Evolutionary conservation across 768 basidiomycete species (phyloP).

Genomic region (Macrolepiota albuminosa): DNA sequence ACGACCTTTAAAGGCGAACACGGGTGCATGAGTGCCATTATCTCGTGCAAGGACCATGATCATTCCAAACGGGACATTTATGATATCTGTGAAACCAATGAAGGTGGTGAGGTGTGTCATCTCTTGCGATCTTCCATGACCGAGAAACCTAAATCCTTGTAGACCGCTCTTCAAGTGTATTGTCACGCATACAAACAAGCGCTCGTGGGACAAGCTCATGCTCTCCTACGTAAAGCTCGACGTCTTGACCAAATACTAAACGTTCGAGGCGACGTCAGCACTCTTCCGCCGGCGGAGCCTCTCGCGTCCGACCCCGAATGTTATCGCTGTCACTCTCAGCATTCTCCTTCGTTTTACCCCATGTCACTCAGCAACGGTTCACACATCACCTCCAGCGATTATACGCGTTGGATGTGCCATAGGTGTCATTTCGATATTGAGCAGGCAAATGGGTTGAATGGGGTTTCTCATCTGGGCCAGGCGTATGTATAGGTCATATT

Average conservation of each 20-base stretch:
- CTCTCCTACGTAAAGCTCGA: constrained; percentile 82
- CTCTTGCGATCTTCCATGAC: background rate
- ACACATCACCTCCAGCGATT: background rate
- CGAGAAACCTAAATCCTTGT: constrained; percentile 4
- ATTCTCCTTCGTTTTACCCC: constrained; percentile 73
- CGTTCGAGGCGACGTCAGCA: constrained; percentile 32
- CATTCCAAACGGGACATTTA: constrained; percentile 62
- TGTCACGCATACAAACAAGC: constrained; percentile 83
- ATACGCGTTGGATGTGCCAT: constrained; percentile 37
- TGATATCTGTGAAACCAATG: constrained; percentile 82
- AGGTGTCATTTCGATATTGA: constrained; percentile 38
- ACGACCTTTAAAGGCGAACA: constrained; percentile 75
- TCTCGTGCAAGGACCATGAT: constrained; percentile 79
- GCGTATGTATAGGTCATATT: background rate
- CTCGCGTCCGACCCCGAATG: constrained; percentile 43
- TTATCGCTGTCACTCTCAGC: constrained; percentile 58
- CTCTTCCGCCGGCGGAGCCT: constrained; percentile 18
- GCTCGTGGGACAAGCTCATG: constrained; percentile 67
- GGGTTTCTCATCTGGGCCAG: constrained; percentile 22
- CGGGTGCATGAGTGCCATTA: constrained; percentile 73
- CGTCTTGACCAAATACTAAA: constrained; percentile 74
- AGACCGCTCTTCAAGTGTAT: constrained; percentile 92
- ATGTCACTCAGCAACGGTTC: constrained; percentile 2
- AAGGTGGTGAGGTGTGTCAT: constrained; percentile 68
- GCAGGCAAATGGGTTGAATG: constrained; percentile 22